These are phyloP conservation scores for Lentithecium fluviatile DNA, from an alignment of 495 filamentous ascomycete genomes.

Conservation along the genomic window DNA sequence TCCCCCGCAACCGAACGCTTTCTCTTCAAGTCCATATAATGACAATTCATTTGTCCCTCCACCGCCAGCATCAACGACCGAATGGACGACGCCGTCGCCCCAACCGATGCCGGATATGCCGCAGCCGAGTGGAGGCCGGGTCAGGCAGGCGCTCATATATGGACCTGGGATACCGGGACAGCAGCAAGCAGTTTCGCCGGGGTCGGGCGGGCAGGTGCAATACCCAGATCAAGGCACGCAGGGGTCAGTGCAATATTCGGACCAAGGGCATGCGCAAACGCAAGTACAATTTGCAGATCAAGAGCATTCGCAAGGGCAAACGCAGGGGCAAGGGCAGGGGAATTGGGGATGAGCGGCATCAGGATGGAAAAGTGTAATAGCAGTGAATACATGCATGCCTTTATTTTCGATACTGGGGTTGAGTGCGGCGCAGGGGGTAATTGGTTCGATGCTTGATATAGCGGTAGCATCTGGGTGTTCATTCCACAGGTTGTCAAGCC, in stretches of 20 bases:
- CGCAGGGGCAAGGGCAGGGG: conserved; percentile 3
- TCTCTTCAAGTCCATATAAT: conserved; percentile 17
- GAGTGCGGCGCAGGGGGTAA: too few species aligned
- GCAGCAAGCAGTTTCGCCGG: not conserved
- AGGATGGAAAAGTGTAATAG: too few species aligned
- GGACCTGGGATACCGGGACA: conserved; percentile 21
- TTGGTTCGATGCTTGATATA: too few species aligned
- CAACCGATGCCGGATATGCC: conserved; percentile 23
- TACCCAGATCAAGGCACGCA: not conserved
- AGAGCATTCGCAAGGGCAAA: too few species aligned
- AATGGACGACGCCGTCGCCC: conserved; percentile 20
- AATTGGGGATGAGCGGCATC: not conserved
- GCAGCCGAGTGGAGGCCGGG: conserved; percentile 25
- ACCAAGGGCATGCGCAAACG: too few species aligned
- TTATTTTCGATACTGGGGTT: not conserved
- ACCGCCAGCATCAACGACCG: not conserved
- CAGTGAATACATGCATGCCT: not conserved
- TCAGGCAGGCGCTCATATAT: conserved; percentile 22
- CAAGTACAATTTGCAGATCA: not conserved
- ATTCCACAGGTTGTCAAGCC: too few species aligned
- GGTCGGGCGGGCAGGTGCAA: not conserved
- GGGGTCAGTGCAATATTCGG: too few species aligned
- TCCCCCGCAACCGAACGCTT: conserved; percentile 13
- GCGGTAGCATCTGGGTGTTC: too few species aligned
- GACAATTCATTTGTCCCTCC: not conserved